Conservation (phyloP, 768 basidiomycete genomes). For the Candolleomyces aberdarensis region DNA sequence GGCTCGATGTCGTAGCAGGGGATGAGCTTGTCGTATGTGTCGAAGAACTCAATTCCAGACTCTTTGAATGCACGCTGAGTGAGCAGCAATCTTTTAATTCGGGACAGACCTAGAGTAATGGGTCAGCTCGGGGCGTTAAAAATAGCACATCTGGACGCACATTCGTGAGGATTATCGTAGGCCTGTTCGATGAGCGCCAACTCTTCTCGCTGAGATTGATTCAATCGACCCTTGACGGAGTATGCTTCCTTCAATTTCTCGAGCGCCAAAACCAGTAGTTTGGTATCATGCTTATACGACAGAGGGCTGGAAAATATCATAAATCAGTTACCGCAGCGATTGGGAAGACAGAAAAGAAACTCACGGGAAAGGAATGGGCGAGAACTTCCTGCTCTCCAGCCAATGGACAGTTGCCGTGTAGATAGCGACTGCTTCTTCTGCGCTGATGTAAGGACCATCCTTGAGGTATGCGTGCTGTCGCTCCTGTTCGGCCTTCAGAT, state of each 20-base stretch:
- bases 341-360: slow-evolving; percentile 19
- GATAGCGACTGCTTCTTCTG: slow-evolving; percentile 97
- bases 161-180: slow-evolving; percentile 99
- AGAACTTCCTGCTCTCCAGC: slow-evolving; percentile 97
- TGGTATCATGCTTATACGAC: slow-evolving; percentile 99
- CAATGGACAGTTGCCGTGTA: slow-evolving; percentile 99
- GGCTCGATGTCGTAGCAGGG: slow-evolving; percentile 99
- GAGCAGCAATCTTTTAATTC: slow-evolving; percentile 94
- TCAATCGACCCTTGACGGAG: slow-evolving; percentile 94
- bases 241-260: slow-evolving; percentile 99
- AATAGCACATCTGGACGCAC: slow-evolving; percentile 22
- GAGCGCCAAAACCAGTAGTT: slow-evolving; percentile 91
- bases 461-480: slow-evolving; percentile 98
- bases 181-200: slow-evolving; percentile 98
- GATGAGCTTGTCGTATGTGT: slow-evolving; percentile 97
- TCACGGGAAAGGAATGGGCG: slow-evolving; percentile 97
- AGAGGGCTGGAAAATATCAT: slow-evolving; percentile 61
- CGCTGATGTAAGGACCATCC: slow-evolving; percentile 98
- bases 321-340: not conserved
- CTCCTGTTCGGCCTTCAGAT: slow-evolving; percentile 98
- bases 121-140: too few species aligned
- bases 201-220: slow-evolving; percentile 98
- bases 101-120: slow-evolving; percentile 50
- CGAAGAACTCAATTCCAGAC: slow-evolving; percentile 94
- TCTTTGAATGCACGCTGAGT: slow-evolving; percentile 99